Evolutionary conservation across 2,329 filamentous ascomycete genomes (phyloP).

Genomic region (Hymenoscyphus fraxineus): DNA sequence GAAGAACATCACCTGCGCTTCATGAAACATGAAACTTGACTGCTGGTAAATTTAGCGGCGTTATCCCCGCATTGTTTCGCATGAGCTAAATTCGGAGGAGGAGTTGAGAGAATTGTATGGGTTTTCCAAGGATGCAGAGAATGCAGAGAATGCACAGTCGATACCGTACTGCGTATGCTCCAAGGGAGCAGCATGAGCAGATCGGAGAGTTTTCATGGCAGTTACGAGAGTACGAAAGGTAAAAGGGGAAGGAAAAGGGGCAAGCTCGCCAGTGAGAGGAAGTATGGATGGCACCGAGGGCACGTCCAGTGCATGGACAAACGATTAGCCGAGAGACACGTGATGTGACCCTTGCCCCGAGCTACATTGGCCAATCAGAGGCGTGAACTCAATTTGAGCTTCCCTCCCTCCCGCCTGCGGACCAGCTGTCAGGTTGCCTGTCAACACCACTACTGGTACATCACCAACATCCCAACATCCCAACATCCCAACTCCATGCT

Average conservation of each 20-base stretch:
- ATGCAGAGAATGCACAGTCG: not conserved
- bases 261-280: too few species aligned
- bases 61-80: not conserved
- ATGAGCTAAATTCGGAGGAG: not conserved
- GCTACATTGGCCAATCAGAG: not conserved
- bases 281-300: too few species aligned
- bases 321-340: too few species aligned
- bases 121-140: not conserved
- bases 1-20: not conserved
- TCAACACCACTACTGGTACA: not conserved
- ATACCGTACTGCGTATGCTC: too few species aligned
- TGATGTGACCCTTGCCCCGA: not conserved
- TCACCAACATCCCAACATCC: not conserved
- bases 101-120: not conserved
- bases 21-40: not conserved
- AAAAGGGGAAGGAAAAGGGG: too few species aligned
- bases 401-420: too few species aligned
- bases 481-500: not conserved
- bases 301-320: too few species aligned
- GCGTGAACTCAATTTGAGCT: not conserved
- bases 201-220: too few species aligned
- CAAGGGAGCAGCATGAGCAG: too few species aligned
- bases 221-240: too few species aligned
- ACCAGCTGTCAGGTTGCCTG: not conserved
- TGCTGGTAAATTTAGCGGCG: not conserved